Base-by-base conservation (phyloP, 1,284 basidiomycete species). In the Takashimella koratensis region DNA sequence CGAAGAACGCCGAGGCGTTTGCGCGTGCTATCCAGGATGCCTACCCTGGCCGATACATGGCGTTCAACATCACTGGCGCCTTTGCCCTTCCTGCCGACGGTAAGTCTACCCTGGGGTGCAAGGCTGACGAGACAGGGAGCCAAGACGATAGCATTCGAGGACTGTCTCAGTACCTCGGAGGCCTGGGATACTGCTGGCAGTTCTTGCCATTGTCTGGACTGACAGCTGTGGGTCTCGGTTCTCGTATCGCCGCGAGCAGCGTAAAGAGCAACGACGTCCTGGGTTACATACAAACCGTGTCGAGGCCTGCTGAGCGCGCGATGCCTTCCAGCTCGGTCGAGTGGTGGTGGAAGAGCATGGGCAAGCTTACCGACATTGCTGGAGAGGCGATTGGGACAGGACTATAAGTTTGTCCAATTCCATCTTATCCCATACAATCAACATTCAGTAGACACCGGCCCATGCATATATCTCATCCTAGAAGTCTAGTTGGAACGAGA, bases 261-360 rank as follows among this genome's bases (percentile, higher is more conserved):
- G 54, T 57, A 42, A 53, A 55, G 23, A 42, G 55, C 11, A 40
- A 51, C 4, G 53, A 41, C 11, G 43, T 60, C n/a, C 36, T 21
- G 10, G 46, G 47, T 2, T 56, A 55, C 39, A 26, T 58, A 24
- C 40, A 58, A 4, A 26, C 47, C 13, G 51, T 51, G 2, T 53
- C 51, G 20, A 40, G 46, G n/a, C 46, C 30, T 23, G 52, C 49
- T 25, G 55, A 57, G 41, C 46, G 50, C 25, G 30, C 30, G 10
- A 36, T 36, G 30, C 30, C 30, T 16, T 36, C 30, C 30, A 59
- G 51, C 5, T 49, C 45, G 20, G 41, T 53, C 5, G 53, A 61
- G 25, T 62, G 57, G 57, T 62, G 57, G 57, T 54, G 51, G 47
- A 54, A 57, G 21, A 45, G 52, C 24, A 56, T 62, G 47, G 57